A percentile compares a stretch with the other conserved stretches of the same genome.
Conservation (phyloP, 2,329 filamentous ascomycete genomes). For the Neopestalotiopsis sp. region DNA sequence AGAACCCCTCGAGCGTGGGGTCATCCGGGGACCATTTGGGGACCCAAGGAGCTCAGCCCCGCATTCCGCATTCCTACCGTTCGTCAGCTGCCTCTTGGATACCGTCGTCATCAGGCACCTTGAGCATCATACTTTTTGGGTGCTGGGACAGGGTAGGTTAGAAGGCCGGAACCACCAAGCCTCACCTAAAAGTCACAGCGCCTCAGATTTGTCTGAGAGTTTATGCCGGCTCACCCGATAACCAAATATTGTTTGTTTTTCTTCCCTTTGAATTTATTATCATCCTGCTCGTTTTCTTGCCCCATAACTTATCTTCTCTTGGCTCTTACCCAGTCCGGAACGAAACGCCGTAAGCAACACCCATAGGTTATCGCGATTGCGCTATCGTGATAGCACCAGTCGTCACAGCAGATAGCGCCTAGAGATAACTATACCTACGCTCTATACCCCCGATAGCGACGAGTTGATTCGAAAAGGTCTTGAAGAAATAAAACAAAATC, state of each 20-base stretch:
- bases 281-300: not conserved
- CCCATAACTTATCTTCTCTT: not conserved
- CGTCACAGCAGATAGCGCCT: not conserved
- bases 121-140: not conserved
- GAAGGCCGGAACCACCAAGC: not conserved
- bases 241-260: not conserved
- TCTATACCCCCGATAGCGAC: not conserved
- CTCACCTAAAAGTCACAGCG: constrained; percentile 2
- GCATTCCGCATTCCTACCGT: constrained; percentile 10
- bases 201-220: not conserved
- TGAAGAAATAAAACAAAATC: not conserved
- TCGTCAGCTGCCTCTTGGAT: constrained; percentile 8
- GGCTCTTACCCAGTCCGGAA: not conserved
- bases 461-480: not conserved
- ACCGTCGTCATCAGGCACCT: constrained; percentile 11
- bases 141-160: not conserved
- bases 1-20: not conserved
- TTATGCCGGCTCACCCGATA: constrained; percentile 7
- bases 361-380: constrained; percentile 7
- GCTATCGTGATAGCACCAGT: not conserved
- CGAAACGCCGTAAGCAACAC: not conserved
- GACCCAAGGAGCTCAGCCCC: constrained; percentile 5
- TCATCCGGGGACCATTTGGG: not conserved
- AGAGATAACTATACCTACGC: not conserved
- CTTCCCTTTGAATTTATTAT: not conserved